Evolutionary conservation across 768 basidiomycete genomes (phyloP).

Genomic region (Aureoboletus auriporus): DNA sequence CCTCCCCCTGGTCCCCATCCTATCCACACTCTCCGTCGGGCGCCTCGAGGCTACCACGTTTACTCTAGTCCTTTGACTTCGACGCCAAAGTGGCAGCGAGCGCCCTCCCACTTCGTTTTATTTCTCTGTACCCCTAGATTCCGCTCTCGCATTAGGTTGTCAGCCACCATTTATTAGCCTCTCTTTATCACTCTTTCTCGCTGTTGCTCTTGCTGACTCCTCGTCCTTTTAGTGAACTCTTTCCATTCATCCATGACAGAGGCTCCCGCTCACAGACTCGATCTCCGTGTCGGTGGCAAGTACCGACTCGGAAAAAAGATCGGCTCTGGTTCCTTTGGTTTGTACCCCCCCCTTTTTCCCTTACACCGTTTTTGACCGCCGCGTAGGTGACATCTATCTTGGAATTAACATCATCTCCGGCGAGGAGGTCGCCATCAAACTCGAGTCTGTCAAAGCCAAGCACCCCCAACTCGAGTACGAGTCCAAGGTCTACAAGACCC

Average conservation of each 20-base stretch:
- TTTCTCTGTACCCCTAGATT: constrained; percentile 1
- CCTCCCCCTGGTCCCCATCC: constrained; percentile 4
- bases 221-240: constrained; percentile 9
- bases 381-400: constrained; percentile 93
- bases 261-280: constrained; percentile 63
- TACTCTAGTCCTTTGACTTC: constrained; percentile 5
- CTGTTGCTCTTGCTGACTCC: constrained; percentile 13
- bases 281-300: constrained; percentile 89
- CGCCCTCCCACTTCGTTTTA: not conserved
- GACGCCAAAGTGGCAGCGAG: constrained; percentile 1
- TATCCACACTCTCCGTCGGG: constrained; percentile 5
- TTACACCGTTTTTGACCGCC: constrained; percentile 7
- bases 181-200: constrained; percentile 19
- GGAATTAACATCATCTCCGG: constrained; percentile 99
- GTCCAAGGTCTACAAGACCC: constrained; percentile 92
- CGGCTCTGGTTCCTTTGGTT: constrained; percentile 96
- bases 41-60: constrained; percentile 32
- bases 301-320: constrained; percentile 99
- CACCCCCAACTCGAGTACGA: constrained; percentile 99
- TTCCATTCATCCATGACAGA: constrained; percentile 61
- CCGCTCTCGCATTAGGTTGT: constrained; percentile 15
- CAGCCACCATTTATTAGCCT: constrained; percentile 32
- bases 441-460: constrained; percentile 99
- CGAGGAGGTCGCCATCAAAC: constrained; percentile 99
- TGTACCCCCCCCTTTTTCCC: constrained; percentile 28